Base-by-base conservation (phyloP, 2,329 filamentous ascomycete genomes). In the Byssochlamys sp. region DNA sequence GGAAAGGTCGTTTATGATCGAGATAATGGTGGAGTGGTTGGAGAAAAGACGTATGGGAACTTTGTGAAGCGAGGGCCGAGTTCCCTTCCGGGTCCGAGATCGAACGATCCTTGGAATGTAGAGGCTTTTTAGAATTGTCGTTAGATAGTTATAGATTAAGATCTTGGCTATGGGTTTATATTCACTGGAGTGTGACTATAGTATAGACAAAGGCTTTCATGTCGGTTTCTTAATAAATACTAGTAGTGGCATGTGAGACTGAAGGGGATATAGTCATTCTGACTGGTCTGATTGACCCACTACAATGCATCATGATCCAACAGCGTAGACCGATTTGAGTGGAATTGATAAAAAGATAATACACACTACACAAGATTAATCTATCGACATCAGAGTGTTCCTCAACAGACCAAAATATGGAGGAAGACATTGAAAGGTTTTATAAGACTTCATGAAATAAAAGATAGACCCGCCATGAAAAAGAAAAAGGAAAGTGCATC, bases 1-100 rank as follows among this genome's bases (percentile, higher is more conserved):
- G 71, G 71, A 1, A 55, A 71, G 51, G 52, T 73, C 0, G 66
- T 71, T 1, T 73, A 65, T 65, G 58, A 69, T 60, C 58, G 66
- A 6, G 66, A 71, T 52, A 53, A 62, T 5, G 63, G 64, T 11
- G 60, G 63, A 11, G 25, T 68, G 19, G 57, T 58, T 2, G 57
- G 57, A 19, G 9, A 28, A n/a, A 58, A 58, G 24, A 54, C 53
- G 3, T 53, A 58, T 49, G 57, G 57, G n/a, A 12, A 53, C n/a
- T 58, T 58, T 24, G 19, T 58, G 1, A 58, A 58, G 14, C 28
- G 57, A 9, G 49, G 27, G 2, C 10, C 24, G 19, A 51, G 49
- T 51, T 51, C 49, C 25, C 27, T 51, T 26, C 49, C 49, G 7
- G 49, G 49, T 12, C 49, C 49, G 25, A 26, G 49, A 26, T 51